A percentile compares a stretch with the other conserved stretches of the same genome.
Evolutionary conservation across 2,329 filamentous ascomycete genomes (phyloP).

Genomic region (Trichophyton benhamiae): DNA sequence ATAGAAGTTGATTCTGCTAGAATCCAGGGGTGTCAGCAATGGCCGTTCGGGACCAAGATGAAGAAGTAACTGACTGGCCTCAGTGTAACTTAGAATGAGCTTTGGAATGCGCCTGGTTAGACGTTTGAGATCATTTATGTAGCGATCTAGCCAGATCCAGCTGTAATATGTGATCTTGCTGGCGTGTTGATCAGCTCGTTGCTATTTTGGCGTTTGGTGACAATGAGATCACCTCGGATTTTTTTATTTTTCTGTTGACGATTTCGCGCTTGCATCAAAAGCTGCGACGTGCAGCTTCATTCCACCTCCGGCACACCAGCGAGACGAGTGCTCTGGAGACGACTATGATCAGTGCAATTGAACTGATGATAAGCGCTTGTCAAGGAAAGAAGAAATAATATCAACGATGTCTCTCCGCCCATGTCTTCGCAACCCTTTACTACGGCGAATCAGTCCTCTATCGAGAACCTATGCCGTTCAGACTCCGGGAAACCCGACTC

Average conservation of each 20-base stretch:
- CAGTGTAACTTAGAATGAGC: background rate
- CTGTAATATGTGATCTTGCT: background rate
- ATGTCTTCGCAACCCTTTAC: conserved; percentile 11
- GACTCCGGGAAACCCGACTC: conserved; percentile 60
- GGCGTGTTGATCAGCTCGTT: background rate
- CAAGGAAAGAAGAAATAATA: background rate
- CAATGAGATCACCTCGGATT: background rate
- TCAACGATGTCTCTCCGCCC: conserved; percentile 19
- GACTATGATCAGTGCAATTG: background rate
- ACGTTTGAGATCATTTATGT: background rate
- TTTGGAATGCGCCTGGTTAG: background rate
- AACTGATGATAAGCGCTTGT: background rate
- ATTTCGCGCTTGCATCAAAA: background rate
- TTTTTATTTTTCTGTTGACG: background rate
- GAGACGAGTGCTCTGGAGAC: background rate
- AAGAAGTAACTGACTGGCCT: background rate
- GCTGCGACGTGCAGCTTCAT: background rate
- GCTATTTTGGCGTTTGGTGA: background rate
- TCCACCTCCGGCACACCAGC: background rate
- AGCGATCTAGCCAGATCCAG: background rate
- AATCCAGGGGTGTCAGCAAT: background rate
- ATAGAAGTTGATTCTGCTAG: background rate
- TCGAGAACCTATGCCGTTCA: conserved; percentile 60
- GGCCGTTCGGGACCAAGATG: background rate
- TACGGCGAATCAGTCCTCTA: conserved; percentile 13